Conservation (phyloP, 2,329 filamentous ascomycete genomes). For the Exophiala spinifera region DNA sequence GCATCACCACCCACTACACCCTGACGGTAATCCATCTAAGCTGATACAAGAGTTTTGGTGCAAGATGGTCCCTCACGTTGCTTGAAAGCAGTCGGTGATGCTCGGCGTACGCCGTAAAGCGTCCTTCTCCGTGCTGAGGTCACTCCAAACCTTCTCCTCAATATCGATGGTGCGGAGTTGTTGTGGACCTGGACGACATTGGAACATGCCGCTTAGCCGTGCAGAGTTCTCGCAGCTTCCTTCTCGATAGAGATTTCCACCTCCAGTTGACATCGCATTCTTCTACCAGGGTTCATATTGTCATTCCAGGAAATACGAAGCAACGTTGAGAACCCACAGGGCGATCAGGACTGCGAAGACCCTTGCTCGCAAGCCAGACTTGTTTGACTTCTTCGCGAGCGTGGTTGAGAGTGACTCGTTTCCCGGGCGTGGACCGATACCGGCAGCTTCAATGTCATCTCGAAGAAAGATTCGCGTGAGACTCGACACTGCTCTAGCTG, state of each 20-base stretch:
- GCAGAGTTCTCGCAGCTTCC: neutral
- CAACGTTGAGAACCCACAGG: neutral
- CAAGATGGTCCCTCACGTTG: too few relatives aligned
- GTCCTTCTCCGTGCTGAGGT: constrained; percentile 1
- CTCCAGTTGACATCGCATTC: neutral
- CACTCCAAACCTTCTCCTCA: neutral
- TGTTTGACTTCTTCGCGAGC: neutral
- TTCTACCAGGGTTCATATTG: neutral
- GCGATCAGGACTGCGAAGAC: neutral
- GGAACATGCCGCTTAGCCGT: neutral
- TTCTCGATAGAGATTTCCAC: too few relatives aligned
- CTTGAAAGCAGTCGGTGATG: neutral
- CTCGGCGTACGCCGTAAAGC: neutral
- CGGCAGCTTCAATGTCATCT: too few relatives aligned
- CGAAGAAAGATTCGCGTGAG: constrained; percentile 38
- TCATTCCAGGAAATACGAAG: neutral
- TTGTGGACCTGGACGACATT: neutral
- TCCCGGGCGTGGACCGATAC: too few relatives aligned
- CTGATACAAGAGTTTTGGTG: too few relatives aligned
- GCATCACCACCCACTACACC: too few relatives aligned
- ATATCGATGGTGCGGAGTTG: neutral
- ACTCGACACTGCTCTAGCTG: constrained; percentile 38
- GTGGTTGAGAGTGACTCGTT: neutral
- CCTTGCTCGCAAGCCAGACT: neutral
- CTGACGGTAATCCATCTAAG: too few relatives aligned